phyloP scores from a whole-genome alignment of 805 yeast genomes.

The Ascoidea rubescens region DNA sequence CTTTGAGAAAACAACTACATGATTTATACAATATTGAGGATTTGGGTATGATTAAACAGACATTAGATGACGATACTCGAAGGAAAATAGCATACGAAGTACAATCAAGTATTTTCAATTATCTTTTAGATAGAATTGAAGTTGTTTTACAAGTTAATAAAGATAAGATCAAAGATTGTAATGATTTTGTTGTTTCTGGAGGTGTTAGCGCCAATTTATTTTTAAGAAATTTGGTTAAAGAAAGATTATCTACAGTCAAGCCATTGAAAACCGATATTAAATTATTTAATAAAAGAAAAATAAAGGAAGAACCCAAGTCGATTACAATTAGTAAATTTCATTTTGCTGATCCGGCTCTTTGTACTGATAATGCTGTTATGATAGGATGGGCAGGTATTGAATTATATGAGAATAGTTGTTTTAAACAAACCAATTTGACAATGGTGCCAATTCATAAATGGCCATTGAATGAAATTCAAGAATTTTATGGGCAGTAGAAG shows the following conservation, averaged over 20 bases:
- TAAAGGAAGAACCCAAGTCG: neutral
- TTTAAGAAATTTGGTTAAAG: slow-evolving; percentile 34
- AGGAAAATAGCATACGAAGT: slow-evolving; percentile 40
- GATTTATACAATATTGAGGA: slow-evolving; percentile 13
- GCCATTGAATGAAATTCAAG: slow-evolving; percentile 46
- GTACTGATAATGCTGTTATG: slow-evolving; percentile 95
- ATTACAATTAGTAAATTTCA: slow-evolving; percentile 27
- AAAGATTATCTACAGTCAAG: slow-evolving; percentile 17
- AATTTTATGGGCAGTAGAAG: no score
- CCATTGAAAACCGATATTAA: slow-evolving; percentile 5
- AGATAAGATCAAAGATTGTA: slow-evolving; percentile 27
- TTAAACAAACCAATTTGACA: slow-evolving; percentile 30
- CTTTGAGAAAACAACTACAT: slow-evolving; percentile 26
- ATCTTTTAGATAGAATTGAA: slow-evolving; percentile 50
- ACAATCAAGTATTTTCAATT: slow-evolving; percentile 59
- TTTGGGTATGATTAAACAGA: slow-evolving; percentile 11
- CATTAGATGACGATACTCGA: slow-evolving; percentile 11
- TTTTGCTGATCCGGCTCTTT: slow-evolving; percentile 57
- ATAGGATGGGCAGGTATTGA: slow-evolving; percentile 97
- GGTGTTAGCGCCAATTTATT: slow-evolving; percentile 78
- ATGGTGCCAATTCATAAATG: slow-evolving; percentile 67
- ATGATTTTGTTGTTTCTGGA: slow-evolving; percentile 71
- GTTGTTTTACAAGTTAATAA: slow-evolving; percentile 29
- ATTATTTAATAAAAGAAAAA: neutral
- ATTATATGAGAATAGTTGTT: slow-evolving; percentile 40